Evolutionary conservation across 2,329 filamentous ascomycete species (phyloP).

Genomic region (Fusarium sororula): DNA sequence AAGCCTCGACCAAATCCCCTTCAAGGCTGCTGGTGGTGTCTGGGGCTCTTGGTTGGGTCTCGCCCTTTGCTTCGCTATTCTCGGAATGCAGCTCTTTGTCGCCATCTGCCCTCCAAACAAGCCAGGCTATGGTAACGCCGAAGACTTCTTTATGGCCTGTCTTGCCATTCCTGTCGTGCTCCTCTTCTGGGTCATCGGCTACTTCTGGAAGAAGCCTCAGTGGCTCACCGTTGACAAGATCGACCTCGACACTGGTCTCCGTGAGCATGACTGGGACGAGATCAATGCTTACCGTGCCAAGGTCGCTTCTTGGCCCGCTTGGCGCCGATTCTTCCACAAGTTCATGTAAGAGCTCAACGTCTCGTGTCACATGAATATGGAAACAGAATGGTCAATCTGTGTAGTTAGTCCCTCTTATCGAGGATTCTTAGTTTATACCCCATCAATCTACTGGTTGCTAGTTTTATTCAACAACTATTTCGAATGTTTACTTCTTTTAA

Average conservation of each 20-base stretch:
- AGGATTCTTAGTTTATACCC: constrained; percentile 29
- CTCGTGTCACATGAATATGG: not conserved
- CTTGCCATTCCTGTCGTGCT: constrained; percentile 64
- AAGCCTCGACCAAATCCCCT: constrained; percentile 71
- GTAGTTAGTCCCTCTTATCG: constrained; percentile 8
- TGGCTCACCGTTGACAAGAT: constrained; percentile 69
- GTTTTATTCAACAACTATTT: not conserved
- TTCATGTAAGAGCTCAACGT: not conserved
- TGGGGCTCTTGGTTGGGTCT: constrained; percentile 71
- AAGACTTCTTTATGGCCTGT: constrained; percentile 64
- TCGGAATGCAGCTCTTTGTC: constrained; percentile 62
- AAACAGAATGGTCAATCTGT: not conserved
- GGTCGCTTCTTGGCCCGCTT: constrained; percentile 59
- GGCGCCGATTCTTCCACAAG: constrained; percentile 48
- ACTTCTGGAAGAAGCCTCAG: constrained; percentile 70
- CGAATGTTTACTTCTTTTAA: rapidly evolving
- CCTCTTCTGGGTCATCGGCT: constrained; percentile 64
- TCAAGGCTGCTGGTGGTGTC: constrained; percentile 67
- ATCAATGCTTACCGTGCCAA: constrained; percentile 63
- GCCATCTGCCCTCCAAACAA: constrained; percentile 53
- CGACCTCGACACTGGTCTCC: constrained; percentile 72
- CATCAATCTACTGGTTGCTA: constrained; percentile 16
- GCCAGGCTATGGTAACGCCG: constrained; percentile 48
- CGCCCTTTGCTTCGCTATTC: constrained; percentile 61
- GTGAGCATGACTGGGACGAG: constrained; percentile 70